Conservation (phyloP, 1,284 basidiomycete genomes). For the Psilocybe mexicana region DNA sequence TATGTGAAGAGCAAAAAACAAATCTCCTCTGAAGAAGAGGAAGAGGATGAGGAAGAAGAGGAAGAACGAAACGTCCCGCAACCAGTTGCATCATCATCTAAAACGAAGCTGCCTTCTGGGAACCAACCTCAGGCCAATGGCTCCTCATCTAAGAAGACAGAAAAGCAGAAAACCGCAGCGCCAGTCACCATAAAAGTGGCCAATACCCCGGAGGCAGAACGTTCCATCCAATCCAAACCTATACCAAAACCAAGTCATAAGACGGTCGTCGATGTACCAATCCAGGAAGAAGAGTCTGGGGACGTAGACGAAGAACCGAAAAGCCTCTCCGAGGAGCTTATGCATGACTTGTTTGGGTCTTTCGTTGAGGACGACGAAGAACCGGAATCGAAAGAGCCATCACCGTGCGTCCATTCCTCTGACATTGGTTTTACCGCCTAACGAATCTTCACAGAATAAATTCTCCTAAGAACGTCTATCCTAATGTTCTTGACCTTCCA, state of each 20-base stretch:
- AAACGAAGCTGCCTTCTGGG: background rate
- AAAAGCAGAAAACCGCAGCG: background rate
- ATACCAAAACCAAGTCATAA: background rate
- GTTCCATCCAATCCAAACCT: background rate
- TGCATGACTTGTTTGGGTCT: constrained; percentile 19
- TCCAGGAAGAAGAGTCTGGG: background rate
- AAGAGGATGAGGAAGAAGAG: background rate
- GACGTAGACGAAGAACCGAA: constrained; percentile 2
- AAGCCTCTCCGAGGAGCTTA: constrained; percentile 9
- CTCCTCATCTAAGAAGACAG: background rate
- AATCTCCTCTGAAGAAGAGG: background rate
- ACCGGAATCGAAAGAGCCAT: constrained; percentile 7
- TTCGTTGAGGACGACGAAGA: constrained; percentile 14
- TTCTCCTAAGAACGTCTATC: background rate
- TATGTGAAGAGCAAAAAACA: constrained; percentile 20
- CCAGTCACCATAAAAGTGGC: too few relatives aligned
- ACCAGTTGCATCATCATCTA: background rate
- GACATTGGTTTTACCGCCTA: background rate
- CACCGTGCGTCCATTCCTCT: background rate
- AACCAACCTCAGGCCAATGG: background rate
- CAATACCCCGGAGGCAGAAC: background rate
- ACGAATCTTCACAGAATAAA: background rate
- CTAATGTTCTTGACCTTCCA: background rate
- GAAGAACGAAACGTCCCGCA: background rate
- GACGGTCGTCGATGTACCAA: background rate